phyloP scores from a whole-genome alignment of 495 filamentous ascomycete species.

The Penicillium desertorum region DNA sequence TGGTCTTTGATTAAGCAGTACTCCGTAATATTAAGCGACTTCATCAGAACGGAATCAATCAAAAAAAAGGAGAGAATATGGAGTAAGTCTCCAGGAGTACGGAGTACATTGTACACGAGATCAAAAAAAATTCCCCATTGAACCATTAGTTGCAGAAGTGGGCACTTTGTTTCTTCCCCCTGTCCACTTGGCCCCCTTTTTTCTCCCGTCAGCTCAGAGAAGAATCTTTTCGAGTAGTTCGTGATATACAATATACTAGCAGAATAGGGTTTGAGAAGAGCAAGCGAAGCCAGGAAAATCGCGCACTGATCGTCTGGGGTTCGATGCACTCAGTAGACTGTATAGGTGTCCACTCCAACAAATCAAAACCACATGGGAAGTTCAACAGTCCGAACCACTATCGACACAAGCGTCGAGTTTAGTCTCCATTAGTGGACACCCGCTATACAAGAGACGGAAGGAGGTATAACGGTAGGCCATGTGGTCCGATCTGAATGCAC shows the following conservation, averaged over 20 bases:
- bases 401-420: not conserved
- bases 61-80: conserved; percentile 2
- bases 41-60: conserved; percentile 9
- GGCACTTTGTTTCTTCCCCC: not conserved
- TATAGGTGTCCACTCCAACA: not conserved
- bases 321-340: not conserved
- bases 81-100: not conserved
- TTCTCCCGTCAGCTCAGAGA: not conserved
- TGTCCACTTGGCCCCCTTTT: conserved; percentile 1
- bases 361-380: conserved; percentile 1
- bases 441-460: conserved; percentile 20
- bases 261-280: not conserved
- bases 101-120: not conserved
- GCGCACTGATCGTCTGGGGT: conserved; percentile 26
- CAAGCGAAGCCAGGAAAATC: conserved; percentile 11
- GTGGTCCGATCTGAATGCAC: conserved; percentile 18
- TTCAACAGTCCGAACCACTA: not conserved
- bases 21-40: conserved; percentile 15
- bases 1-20: not conserved
- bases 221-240: conserved; percentile 6
- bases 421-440: conserved; percentile 21
- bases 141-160: conserved; percentile 9
- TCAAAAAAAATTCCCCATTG: conserved; percentile 12
- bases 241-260: conserved; percentile 3
- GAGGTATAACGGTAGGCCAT: conserved; percentile 11